Base-by-base conservation (phyloP, 2,329 filamentous ascomycete species). In the Paracoccidioides brasiliensis region DNA sequence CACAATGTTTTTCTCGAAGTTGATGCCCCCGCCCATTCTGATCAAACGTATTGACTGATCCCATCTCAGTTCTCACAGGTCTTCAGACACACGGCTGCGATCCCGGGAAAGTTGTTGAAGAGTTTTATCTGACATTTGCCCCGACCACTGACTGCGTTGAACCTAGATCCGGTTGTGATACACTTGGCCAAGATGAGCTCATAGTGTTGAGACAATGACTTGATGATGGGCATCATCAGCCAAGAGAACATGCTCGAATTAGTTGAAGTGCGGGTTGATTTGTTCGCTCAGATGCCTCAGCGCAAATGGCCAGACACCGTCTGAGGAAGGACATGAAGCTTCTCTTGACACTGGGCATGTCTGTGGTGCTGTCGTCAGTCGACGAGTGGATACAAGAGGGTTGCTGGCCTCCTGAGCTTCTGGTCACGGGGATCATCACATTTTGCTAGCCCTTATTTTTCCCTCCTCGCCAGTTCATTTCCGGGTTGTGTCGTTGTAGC, bases 211-310 rank as follows among this genome's bases (percentile, higher is more conserved):
- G 40, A 42, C 5, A 37, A 37, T 37, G 35, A 37, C 35, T 37
- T 37, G 35, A 37, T 37, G 35, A 37, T n/a, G n/a, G n/a, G 35
- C 35, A 3, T 42, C 40, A 42, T 42, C 40, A 15, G 40, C 40
- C 8, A n/a, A 42, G 40, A 42, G 40, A 42, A 42, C 10, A 42
- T 42, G 14, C 15, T 42, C 14, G 22, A 49, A 45, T 51, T 30
- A 48, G 35, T 55, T 41, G 37, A 51, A 55, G 15, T 51, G 38
- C 22, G n/a, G 14, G 33, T 28, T 55, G 33, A 9, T 55, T 55
- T 44, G 32, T 43, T 22, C 15, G 10, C 40, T 42, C 10, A 8
- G 10, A n/a, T 22, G 10, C 10, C 14, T 42, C 35, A 37, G 35
- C 9, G 35, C 35, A 37, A 37, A 37, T 37, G 35, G 9, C 9